phyloP scores from a whole-genome alignment of 345 rosid species.

The Salix caprea region DNA sequence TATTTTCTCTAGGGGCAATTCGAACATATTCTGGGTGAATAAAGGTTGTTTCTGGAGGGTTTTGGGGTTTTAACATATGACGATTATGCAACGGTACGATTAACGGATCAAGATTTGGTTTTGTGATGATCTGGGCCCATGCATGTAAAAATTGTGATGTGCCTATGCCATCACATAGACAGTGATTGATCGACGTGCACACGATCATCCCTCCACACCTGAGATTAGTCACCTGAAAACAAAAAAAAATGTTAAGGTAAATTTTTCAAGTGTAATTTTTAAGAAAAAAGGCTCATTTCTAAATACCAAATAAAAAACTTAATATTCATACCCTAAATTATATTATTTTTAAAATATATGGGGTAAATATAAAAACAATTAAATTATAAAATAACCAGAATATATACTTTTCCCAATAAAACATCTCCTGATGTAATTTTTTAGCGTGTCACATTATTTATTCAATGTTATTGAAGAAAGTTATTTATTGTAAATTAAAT shows the following conservation, averaged over 20 bases:
- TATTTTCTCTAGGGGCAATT: conserved; percentile 14
- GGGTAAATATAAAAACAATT: too few species aligned
- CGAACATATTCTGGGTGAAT: conserved; percentile 41
- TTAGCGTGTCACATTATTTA: too few species aligned
- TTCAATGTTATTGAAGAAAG: too few species aligned
- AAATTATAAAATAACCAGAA: too few species aligned
- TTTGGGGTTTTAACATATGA: conserved; percentile 57
- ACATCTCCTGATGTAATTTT: too few species aligned
- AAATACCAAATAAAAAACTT: too few species aligned
- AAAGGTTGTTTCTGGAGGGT: conserved; percentile 41
- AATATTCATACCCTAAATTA: too few species aligned
- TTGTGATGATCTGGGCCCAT: conserved; percentile 64
- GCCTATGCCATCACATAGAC: conserved; percentile 85
- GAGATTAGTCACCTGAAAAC: conserved; percentile 67
- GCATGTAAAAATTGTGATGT: conserved; percentile 82
- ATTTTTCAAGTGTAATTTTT: not conserved
- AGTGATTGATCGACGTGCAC: conserved; percentile 86
- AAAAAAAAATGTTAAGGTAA: not conserved
- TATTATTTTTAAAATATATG: too few species aligned
- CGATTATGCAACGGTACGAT: conserved; percentile 59
- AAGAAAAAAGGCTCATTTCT: too few species aligned
- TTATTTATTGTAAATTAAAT: too few species aligned
- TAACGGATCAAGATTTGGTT: conserved; percentile 31
- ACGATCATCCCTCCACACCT: conserved; percentile 85
- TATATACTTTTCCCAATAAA: too few species aligned